phyloP scores from a whole-genome alignment of 768 basidiomycete genomes.

The Lyophyllum shimeji region DNA sequence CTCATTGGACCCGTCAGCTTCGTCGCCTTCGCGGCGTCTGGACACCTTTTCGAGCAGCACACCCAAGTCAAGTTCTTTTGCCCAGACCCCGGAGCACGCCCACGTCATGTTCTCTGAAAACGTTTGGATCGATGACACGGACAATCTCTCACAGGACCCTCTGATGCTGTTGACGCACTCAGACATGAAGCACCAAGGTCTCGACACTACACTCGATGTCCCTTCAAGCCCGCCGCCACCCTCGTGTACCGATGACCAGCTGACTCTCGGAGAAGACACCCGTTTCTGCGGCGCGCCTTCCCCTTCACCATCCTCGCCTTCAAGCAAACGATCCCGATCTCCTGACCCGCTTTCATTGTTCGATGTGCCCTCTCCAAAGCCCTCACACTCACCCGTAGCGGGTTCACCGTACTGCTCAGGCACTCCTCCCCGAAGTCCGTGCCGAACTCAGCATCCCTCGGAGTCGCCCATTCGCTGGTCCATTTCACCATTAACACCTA shows the following conservation, averaged over 20 bases:
- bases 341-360: conserved; percentile 14
- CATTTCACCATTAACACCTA: conserved; percentile 1
- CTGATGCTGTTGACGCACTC: background rate
- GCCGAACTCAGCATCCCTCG: background rate
- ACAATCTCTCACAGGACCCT: background rate
- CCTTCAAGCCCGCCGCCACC: conserved; percentile 1
- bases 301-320: conserved; percentile 4
- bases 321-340: conserved; percentile 14
- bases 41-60: background rate
- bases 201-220: background rate
- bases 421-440: background rate
- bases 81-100: background rate
- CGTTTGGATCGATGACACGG: background rate
- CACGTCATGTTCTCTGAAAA: background rate
- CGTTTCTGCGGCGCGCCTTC: conserved; percentile 10
- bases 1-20: background rate
- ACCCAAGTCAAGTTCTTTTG: conserved; percentile 9
- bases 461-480: background rate
- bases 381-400: background rate
- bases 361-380: background rate
- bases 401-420: background rate
- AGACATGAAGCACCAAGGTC: background rate
- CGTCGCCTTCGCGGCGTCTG: background rate
- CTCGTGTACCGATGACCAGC: background rate
- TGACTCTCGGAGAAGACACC: background rate